Base-by-base conservation (phyloP, 352 stramenopile genomes). In the Elongisporangium prolatum region DNA sequence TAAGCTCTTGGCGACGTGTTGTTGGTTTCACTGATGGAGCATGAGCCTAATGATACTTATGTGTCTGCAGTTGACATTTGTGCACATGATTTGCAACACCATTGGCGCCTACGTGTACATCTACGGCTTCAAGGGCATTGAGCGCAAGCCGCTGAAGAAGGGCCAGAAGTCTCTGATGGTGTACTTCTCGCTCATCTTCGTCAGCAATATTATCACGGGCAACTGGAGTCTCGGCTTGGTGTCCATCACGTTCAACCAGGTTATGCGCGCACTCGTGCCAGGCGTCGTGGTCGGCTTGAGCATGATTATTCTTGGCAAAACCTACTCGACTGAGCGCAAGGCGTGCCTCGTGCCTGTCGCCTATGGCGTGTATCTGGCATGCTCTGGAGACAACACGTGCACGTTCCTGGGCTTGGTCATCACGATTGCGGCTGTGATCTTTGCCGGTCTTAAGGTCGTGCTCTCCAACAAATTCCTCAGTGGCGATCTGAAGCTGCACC, bases 201-300 rank as follows among this genome's bases (percentile, higher is more conserved):
- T 94, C 38, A 90, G 95, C 64, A 98, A 98, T 64, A 98, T 98
- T 74, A 92, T 95, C 67, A 96, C 95, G 51, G 94, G 94, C 62
- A 98, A 98, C 73, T 90, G 89, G 65, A 97, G 88, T 52, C 64
- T 98, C 5, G 74, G 82, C 2, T 77, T 97, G 61, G 92, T 98
- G 8, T 97, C 91, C 17, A 96, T 98, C 59, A 97, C 93, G 49
- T 98, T 98, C 61, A 98, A 98, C 69, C 94, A 98, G 77, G 86
- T 97, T 49, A 96, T 97, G 86, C 77, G 84, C 25, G 81, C 86
- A 49, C 72, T 96, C 21, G 88, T 96, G 22, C 88, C 88, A 2
- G 77, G 77, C 21, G 75, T 95, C 40, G 84, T 93, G 11, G 72
- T 96, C 40, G 69, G 80, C 37, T 77, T 96, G 22, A 93, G 83